Conservation (phyloP, 768 basidiomycete species). For the Botryobasidium botryosum region DNA sequence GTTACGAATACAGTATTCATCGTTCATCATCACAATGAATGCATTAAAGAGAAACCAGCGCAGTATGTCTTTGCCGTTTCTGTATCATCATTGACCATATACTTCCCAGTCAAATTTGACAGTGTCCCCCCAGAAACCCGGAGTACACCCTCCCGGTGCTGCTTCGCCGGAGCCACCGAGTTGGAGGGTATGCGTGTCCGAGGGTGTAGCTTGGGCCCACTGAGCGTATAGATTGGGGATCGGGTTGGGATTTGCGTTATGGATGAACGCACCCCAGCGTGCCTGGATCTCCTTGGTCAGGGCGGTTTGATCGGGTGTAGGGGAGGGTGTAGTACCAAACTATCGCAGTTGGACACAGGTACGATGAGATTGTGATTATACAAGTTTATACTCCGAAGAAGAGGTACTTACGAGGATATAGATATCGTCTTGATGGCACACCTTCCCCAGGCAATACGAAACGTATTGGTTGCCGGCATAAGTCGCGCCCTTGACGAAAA, state of each 20-base stretch:
- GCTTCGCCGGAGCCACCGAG: constrained; percentile 37
- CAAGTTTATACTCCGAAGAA: constrained; percentile 1
- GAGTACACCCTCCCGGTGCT: constrained; percentile 40
- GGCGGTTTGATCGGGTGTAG: constrained; percentile 37
- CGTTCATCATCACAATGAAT: too few species aligned
- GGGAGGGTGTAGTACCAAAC: constrained; percentile 40
- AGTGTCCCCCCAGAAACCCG: constrained; percentile 47
- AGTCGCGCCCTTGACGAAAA: constrained; percentile 48
- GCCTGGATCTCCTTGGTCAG: constrained; percentile 50
- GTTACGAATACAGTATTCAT: too few species aligned
- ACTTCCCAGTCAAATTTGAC: constrained; percentile 61
- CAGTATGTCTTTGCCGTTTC: too few species aligned
- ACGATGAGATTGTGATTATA: too few species aligned
- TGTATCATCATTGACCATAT: too few species aligned
- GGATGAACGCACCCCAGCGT: constrained; percentile 50
- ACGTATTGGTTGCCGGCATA: constrained; percentile 32
- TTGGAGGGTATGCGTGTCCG: constrained; percentile 37
- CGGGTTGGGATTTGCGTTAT: constrained; percentile 44
- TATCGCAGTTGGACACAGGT: constrained; percentile 11
- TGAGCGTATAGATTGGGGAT: constrained; percentile 22
- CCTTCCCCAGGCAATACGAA: constrained; percentile 26
- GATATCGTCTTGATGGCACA: constrained; percentile 76
- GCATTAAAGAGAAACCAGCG: too few species aligned
- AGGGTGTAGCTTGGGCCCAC: constrained; percentile 39
- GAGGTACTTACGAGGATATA: constrained; percentile 43